These are phyloP conservation scores for Ceratobasidium sp. DNA, from an alignment of 1,284 basidiomycete species.

Conservation along the genomic window DNA sequence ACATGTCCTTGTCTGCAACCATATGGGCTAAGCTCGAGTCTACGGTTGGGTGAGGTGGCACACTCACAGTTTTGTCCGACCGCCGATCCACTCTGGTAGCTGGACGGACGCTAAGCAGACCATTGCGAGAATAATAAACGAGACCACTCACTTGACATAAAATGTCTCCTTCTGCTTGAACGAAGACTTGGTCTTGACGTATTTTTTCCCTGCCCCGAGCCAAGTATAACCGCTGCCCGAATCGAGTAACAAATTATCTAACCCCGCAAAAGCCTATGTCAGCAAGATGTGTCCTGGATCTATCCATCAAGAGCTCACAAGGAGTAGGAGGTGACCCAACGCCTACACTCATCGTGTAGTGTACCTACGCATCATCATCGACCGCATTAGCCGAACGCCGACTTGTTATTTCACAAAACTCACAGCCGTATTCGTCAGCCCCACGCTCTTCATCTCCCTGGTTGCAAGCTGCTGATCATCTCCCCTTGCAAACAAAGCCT, in stretches of 20 bases:
- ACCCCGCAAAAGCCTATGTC: not conserved
- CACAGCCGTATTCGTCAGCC: slow-evolving; percentile 41
- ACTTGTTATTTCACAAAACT: not conserved
- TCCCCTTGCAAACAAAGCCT: slow-evolving; percentile 13
- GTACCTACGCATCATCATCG: too few relatives aligned
- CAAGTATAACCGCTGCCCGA: slow-evolving; percentile 44
- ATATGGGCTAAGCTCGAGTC: too few relatives aligned
- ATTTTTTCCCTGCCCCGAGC: slow-evolving; percentile 42
- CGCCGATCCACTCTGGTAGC: slow-evolving; percentile 37
- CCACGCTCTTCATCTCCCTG: slow-evolving; percentile 3
- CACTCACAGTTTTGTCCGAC: slow-evolving; percentile 28
- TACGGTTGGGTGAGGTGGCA: too few relatives aligned
- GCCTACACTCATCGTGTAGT: slow-evolving; percentile 40
- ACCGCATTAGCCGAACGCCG: too few relatives aligned
- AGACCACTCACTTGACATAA: slow-evolving; percentile 16
- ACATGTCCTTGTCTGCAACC: slow-evolving; percentile 31
- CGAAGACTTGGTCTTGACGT: slow-evolving; percentile 32
- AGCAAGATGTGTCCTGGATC: not conserved
- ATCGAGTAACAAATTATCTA: slow-evolving; percentile 41
- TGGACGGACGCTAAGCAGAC: not conserved
- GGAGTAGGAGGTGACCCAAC: slow-evolving; percentile 39
- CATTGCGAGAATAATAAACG: not conserved
- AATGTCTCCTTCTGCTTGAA: slow-evolving; percentile 21
- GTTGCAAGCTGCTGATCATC: not conserved
- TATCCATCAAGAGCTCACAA: slow-evolving; percentile 5